Evolutionary conservation across 75 land plant species (phyloP), one percentile per base, ranked within the genome.

Genomic region (Ceratopteris richardii): DNA sequence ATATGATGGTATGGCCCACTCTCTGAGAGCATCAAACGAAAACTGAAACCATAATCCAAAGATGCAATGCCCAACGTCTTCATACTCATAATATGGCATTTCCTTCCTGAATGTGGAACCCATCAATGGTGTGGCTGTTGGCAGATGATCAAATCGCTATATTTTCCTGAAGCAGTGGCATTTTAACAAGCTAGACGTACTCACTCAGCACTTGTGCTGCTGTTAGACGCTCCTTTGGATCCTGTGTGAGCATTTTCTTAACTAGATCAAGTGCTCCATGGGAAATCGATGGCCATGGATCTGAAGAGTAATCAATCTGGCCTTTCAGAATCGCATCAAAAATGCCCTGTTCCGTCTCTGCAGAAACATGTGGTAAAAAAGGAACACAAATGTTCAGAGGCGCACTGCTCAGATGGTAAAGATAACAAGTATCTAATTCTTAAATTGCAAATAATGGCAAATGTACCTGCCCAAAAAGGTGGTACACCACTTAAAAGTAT

Each of bases 401-500:
- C 3, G 9, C 3, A 3, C 3, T 33, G 9, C 37, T 3, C 9
- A 33, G 9, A 33, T 33, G 37, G 37, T 3, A 33, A 9, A 33
- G 37, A 33, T 4, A 3, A 33, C 37, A 4, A 33, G 7, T 4
- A 11, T 55, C 57, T 24, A 5, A 11, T 17, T 55, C 9, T 55
- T 10, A 55, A 12, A 3, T 24, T 50, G n/a, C n/a, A n/a, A n/a
- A n/a, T 24, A 50, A 3, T 50, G 37, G 9, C 7, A 33, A 33
- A 44, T 55, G 40, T 70, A 78, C 81, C 78, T 11, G 62, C 85
- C 85, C 82, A 82, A 58, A 82, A 82, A 56, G 85, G 85, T 48
- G 85, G 85, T 0, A 62, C 60, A 5, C 87, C 87, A 54, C 77
- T 66, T 2, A 84, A 65, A 44, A 84, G 83, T 28, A 84, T 80